Evolutionary conservation across 2,329 filamentous ascomycete species (phyloP), one percentile per base, ranked within the genome.

Genomic region (Didymella pomorum): DNA sequence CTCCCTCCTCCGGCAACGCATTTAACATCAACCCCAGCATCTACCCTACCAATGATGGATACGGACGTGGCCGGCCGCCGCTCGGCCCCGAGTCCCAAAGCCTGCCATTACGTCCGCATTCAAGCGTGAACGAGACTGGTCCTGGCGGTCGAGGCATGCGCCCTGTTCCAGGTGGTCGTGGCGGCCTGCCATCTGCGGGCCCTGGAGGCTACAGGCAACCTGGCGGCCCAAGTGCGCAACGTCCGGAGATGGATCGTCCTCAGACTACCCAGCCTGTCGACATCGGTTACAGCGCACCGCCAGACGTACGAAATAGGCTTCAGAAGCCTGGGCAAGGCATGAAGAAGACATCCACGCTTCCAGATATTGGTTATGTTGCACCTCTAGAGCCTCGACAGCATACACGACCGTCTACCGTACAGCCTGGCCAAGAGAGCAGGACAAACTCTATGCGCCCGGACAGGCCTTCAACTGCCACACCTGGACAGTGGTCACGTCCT

Each of bases 11-110:
- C 16, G 80, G 80, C 18, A 56, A 56, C 16, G 82, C 83, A 5
- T 85, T 85, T 73, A 81, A 81, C 44, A 77, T 85, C 60, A 80
- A 80, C 60, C 79, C 82, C 5, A 76, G 81, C 29, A 61, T 79
- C 4, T 84, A 71, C 47, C 64, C 66, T 46, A 37, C 67, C 9
- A 70, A 71, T 35, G 68, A 74, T 54, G 65, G 65, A 2, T 71
- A 72, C 42, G 71, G 71, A 25, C 68, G 74, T 25, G 69, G 71
- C 12, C 69, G 68, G 37, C 69, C 71, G 37, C 65, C 68, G 39
- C 62, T 63, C 44, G 67, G 68, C 31, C 64, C 64, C 31, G 71
- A 67, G 26, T 55, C 53, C 9, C 67, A 74, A 31, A 66, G 71
- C 20, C 62, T 76, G 6, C 75, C 76, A 33, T 56, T 76, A 42